Evolutionary conservation across 2,329 filamentous ascomycete genomes (phyloP), one percentile per base, ranked within the genome.

Genomic region (Aspergillus caelatus): DNA sequence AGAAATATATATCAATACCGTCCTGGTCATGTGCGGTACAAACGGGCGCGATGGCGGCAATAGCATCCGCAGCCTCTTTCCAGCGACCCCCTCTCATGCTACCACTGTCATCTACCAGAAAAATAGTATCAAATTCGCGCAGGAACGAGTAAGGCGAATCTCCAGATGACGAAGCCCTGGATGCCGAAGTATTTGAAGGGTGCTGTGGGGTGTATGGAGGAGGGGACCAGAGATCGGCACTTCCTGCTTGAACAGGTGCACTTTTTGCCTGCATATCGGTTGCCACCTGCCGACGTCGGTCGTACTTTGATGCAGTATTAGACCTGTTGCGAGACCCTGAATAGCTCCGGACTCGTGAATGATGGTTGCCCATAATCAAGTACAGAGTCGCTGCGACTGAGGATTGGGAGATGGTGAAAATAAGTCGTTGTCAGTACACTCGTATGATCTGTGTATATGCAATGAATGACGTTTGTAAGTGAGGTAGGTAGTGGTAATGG

Each of bases 61-160:
- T 85, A 1, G 91, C 92, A 10, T 85, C 81, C 30, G 84, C 80
- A 0, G 92, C 91, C 76, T 97, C 91, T 14, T 80, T 77, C 94
- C 94, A 98, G 26, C 84, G 85, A n/a, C 81, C 74, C 19, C 90
- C 92, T 1, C 83, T 81, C 94, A 98, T 98, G 70, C 90, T 94
- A 6, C 88, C 87, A n/a, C 90, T 93, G 81, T 98, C 94, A 74
- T 98, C 94, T 73, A 98, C 92, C 1, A 98, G 80, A 75, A 98
- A 94, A 61, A 94, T 80, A 36, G 93, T 97, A 79, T 98, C 93
- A 74, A 97, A 97, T 19, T 84, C 84, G 48, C 80, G 76, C 6
- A 98, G 87, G 74, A 96, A 96, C 2, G 88, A 85, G 74, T 92
- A 95, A 2, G 84, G 86, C 70, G 93, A 89, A 68, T 93, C 89